A percentile compares a stretch with the other conserved stretches of the same genome.
phyloP scores from a whole-genome alignment of 768 basidiomycete species.

The Termitomyces sp. region DNA sequence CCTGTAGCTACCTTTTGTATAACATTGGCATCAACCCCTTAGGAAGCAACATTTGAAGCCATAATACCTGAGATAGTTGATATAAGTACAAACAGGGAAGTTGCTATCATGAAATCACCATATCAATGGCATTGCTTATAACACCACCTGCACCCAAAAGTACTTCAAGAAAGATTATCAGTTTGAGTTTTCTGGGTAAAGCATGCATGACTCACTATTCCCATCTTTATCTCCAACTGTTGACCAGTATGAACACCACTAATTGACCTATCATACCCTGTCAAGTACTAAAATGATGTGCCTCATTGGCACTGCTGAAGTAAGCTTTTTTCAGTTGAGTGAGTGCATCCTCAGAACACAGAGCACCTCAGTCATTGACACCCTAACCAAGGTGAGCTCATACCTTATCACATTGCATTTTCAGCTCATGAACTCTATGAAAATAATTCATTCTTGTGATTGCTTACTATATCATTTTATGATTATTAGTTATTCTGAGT shows the following conservation, averaged over 20 bases:
- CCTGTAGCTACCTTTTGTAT: not conserved
- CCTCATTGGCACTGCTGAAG: no score
- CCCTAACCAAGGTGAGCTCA: no score
- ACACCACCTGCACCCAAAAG: slow-evolving; percentile 24
- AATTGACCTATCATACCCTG: no score
- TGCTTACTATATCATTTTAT: no score
- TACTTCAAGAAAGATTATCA: slow-evolving; percentile 10
- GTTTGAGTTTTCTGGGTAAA: not conserved
- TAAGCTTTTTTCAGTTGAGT: no score
- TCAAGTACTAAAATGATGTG: no score
- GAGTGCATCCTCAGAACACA: no score
- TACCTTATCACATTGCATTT: no score
- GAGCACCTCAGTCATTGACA: no score
- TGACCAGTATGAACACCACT: slow-evolving; percentile 18
- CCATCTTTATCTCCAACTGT: slow-evolving; percentile 18
- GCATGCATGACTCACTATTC: slow-evolving; percentile 13
- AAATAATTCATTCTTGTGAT: no score
- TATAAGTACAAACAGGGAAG: not conserved
- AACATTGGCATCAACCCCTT: slow-evolving; percentile 12
- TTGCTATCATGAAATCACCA: slow-evolving; percentile 11
- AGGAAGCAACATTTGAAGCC: slow-evolving; percentile 14
- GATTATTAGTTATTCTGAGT: no score
- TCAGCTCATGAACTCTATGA: no score
- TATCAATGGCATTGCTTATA: slow-evolving; percentile 19
- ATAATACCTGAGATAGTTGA: slow-evolving; percentile 4